Conservation (phyloP, 2,329 filamentous ascomycete genomes). For the Hirsutella minnesotensis region DNA sequence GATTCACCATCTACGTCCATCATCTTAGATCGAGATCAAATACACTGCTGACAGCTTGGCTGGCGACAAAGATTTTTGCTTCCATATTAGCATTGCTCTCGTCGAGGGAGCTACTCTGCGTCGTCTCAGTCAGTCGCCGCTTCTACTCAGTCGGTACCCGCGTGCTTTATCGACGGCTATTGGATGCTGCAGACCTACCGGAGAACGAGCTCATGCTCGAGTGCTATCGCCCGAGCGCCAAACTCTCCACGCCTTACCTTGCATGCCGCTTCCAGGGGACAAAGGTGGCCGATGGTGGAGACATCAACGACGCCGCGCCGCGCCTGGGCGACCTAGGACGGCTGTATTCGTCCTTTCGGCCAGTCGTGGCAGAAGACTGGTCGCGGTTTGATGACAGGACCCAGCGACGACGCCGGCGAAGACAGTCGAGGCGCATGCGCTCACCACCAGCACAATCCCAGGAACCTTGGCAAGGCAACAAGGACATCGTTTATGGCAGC, state of each 20-base stretch:
- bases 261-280: constrained; percentile 56
- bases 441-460: neutral
- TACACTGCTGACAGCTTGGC: neutral
- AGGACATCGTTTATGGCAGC: no score
- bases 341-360: constrained; percentile 62
- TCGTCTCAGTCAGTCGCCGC: constrained; percentile 48
- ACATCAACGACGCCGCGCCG: constrained; percentile 4
- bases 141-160: constrained; percentile 52
- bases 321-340: constrained; percentile 30
- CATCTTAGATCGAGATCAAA: neutral
- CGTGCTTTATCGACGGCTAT: constrained; percentile 52
- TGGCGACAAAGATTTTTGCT: neutral
- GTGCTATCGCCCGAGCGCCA: constrained; percentile 62
- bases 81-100: constrained; percentile 32
- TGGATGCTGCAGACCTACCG: constrained; percentile 19
- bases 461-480: no score
- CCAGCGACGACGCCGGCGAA: constrained; percentile 9
- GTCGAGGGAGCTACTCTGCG: constrained; percentile 39
- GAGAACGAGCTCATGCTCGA: constrained; percentile 58
- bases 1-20: neutral
- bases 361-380: constrained; percentile 44
- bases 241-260: constrained; percentile 56
- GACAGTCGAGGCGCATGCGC: neutral
- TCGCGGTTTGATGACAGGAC: constrained; percentile 16
- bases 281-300: constrained; percentile 10